Conservation (phyloP, 305 asterid genomes). For the Coffea humblotiana region DNA sequence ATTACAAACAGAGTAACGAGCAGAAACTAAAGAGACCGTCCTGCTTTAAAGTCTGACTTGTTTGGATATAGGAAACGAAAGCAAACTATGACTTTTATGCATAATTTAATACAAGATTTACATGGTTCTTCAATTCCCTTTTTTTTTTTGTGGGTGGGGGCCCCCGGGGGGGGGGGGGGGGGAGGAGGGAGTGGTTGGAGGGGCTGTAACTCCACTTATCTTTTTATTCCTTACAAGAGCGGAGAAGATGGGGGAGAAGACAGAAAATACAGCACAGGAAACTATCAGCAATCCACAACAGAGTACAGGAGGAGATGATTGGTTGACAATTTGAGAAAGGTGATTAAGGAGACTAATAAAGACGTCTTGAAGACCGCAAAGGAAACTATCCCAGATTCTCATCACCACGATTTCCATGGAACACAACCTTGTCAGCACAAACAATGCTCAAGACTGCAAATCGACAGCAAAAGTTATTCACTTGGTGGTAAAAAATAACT, state of each 20-base stretch:
- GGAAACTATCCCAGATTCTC: not conserved
- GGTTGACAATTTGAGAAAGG: not conserved
- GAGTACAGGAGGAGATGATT: not conserved
- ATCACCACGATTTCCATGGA: not conserved
- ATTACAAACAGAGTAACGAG: not conserved
- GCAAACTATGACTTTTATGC: not conserved
- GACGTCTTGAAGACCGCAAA: not conserved
- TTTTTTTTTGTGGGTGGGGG: not conserved
- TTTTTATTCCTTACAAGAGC: too few species aligned
- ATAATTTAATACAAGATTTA: not conserved
- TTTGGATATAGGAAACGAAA: not conserved
- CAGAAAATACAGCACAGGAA: not conserved
- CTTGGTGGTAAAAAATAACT: not conserved
- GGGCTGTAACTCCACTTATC: too few species aligned
- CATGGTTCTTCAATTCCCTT: not conserved
- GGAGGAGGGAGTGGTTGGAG: too few species aligned
- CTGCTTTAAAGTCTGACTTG: not conserved
- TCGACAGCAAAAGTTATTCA: not conserved
- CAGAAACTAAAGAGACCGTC: not conserved
- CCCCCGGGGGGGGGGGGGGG: not conserved
- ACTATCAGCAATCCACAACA: not conserved
- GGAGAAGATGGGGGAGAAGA: not conserved
- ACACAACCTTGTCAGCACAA: not conserved
- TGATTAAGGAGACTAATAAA: not conserved
- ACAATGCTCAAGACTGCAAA: not conserved